Evolutionary conservation across 1,139 yeast species (phyloP).

Genomic region (Tardiomyces blankii): DNA sequence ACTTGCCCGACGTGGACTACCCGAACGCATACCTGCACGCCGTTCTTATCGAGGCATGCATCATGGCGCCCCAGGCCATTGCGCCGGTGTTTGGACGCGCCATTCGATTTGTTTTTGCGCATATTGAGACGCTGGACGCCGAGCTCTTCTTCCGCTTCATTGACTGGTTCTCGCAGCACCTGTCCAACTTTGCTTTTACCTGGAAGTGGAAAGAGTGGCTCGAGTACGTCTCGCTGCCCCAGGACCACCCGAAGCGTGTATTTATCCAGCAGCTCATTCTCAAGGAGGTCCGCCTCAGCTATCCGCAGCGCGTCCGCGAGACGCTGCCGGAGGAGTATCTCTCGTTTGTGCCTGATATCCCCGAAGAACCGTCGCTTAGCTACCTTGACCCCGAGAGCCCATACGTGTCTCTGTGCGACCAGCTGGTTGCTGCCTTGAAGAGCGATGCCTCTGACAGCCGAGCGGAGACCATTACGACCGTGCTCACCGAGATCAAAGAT

Average conservation of each 20-base stretch:
- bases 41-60: constrained; percentile 82
- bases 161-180: constrained; percentile 91
- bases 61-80: constrained; percentile 74
- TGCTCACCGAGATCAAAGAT: constrained; percentile 27
- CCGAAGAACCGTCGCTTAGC: constrained; percentile 37
- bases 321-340: constrained; percentile 70
- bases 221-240: constrained; percentile 22
- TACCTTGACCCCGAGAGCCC: constrained; percentile 24
- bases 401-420: constrained; percentile 28
- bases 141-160: constrained; percentile 64
- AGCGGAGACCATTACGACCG: constrained; percentile 22
- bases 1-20: constrained; percentile 56
- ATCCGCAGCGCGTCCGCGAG: constrained; percentile 58
- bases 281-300: constrained; percentile 70
- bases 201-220: constrained; percentile 99
- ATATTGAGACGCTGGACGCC: constrained; percentile 58
- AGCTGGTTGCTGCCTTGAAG: constrained; percentile 23
- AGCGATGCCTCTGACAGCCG: constrained; percentile 20
- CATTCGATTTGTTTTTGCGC: constrained; percentile 67
- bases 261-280: constrained; percentile 72
- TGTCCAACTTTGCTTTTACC: constrained; percentile 86
- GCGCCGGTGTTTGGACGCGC: constrained; percentile 97
- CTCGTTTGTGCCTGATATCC: constrained; percentile 37
- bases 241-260: constrained; percentile 60
- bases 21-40: constrained; percentile 74